Conservation (phyloP, 495 filamentous ascomycete genomes). For the Usnea hakonensis region DNA sequence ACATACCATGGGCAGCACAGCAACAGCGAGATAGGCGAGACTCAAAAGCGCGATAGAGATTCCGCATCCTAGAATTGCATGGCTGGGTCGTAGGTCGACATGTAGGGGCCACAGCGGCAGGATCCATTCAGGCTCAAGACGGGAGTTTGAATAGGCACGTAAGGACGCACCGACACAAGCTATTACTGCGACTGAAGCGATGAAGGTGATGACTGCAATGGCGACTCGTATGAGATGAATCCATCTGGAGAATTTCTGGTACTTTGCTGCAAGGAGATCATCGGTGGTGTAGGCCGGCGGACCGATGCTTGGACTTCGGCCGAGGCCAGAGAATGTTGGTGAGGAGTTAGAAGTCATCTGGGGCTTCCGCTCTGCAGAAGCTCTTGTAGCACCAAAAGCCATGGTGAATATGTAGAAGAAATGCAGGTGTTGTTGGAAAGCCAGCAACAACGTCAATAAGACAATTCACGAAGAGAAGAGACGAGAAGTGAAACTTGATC, state of each 20-base stretch:
- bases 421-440: not conserved
- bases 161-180: slow-evolving; percentile 38
- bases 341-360: slow-evolving; percentile 12
- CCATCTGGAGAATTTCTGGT: slow-evolving; percentile 32
- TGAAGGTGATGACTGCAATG: slow-evolving; percentile 32
- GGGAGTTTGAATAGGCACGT: slow-evolving; percentile 35
- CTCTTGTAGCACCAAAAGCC: slow-evolving; percentile 1
- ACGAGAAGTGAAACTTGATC: not conserved
- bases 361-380: slow-evolving; percentile 4
- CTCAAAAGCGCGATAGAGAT: slow-evolving; percentile 35
- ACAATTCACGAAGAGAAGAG: not conserved
- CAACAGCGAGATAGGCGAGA: slow-evolving; percentile 35
- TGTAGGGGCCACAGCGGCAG: slow-evolving; percentile 45
- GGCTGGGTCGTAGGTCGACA: slow-evolving; percentile 41
- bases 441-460: slow-evolving; percentile 9
- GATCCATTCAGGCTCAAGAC: slow-evolving; percentile 30
- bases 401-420: not conserved
- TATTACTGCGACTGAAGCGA: slow-evolving; percentile 33
- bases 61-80: slow-evolving; percentile 39
- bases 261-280: slow-evolving; percentile 24
- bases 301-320: slow-evolving; percentile 18
- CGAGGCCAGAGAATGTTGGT: slow-evolving; percentile 17
- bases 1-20: slow-evolving; percentile 41
- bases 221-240: slow-evolving; percentile 36
- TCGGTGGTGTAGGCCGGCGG: slow-evolving; percentile 24